Evolutionary conservation across 257 asterid genomes (phyloP), one percentile per base, ranked within the genome.

Genomic region (Anisodus tanguticus): DNA sequence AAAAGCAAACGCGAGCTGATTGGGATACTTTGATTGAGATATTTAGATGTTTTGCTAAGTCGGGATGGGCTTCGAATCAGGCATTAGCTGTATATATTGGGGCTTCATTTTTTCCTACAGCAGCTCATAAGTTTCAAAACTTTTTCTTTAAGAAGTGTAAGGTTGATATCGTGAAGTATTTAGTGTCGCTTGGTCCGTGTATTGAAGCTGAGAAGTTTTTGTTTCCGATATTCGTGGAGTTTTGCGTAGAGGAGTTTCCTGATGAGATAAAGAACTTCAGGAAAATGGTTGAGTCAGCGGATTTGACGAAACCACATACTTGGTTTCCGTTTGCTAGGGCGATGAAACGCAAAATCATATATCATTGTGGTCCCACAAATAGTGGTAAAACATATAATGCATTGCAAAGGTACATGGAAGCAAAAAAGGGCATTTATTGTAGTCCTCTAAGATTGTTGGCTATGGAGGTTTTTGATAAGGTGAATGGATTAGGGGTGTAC

Each of bases 311-410:
- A 88, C 98, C 99, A 8, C 95, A 94, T 82, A 91, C 98, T 74
- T 96, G 99, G 99, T 96, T 94, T 89, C 99, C 99, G 1, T 96
- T 94, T 81, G 98, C 99, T 49, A 87, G 99, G 91, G 99, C 97
- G 47, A 96, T 96, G 99, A 96, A 94, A 86, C 90, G 99, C 77
- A 94, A 88, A 88, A 89, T 96, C 35, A 69, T 94, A 31, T 96
- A 96, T 88, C 99, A 96, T 69, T 93, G 99, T 81, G 99, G 99
- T 17, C 99, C 99, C 7, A 96, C 98, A 55, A 96, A 96, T 89
- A 96, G 99, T 87, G 99, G 99, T 79, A 96, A 96, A 83, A 96
- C 99, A 5, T 96, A 96, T 83, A 96, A 96, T 82, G 98, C 99
- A 0, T 82, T 96, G 89, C 99, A 93, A 86, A 93, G 97, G 85